These are phyloP conservation scores for Hypoxylon sp. DNA, from an alignment of 2,329 filamentous ascomycete species.

Conservation along the genomic window DNA sequence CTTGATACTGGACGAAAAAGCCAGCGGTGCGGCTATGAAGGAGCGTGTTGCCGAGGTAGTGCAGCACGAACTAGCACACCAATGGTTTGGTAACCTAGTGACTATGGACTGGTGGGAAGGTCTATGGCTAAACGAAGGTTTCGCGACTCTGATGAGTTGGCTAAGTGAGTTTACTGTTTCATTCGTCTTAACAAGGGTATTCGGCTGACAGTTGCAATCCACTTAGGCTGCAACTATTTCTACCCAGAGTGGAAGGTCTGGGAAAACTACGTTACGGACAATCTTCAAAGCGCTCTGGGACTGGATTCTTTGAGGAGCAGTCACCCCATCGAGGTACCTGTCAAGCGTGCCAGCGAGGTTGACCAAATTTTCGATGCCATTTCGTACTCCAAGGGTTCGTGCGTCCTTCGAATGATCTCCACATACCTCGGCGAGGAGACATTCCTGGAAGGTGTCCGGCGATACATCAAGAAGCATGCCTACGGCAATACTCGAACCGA, in stretches of 20 bases:
- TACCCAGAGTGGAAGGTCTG: constrained; percentile 99
- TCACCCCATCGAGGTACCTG: constrained; percentile 94
- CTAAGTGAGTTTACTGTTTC: constrained; percentile 46
- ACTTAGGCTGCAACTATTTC: constrained; percentile 86
- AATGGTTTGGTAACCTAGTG: constrained; percentile 97
- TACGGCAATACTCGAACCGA: constrained; percentile 93
- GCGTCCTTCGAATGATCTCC: constrained; percentile 95
- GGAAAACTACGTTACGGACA: constrained; percentile 94
- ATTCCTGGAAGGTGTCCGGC: constrained; percentile 90
- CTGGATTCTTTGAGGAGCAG: constrained; percentile 93
- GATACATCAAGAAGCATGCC: constrained; percentile 95
- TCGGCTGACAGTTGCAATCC: constrained; percentile 48
- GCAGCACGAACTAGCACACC: constrained; percentile 95
- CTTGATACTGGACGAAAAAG: constrained; percentile 89
- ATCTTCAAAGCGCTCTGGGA: constrained; percentile 84
- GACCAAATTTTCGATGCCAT: constrained; percentile 99
- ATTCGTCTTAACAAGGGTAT: constrained; percentile 13
- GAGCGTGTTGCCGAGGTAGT: constrained; percentile 95
- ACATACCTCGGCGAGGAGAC: constrained; percentile 91
- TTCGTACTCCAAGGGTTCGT: constrained; percentile 96
- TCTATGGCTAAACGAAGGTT: constrained; percentile 94
- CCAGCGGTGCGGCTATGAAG: constrained; percentile 86
- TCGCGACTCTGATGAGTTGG: constrained; percentile 93
- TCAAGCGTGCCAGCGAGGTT: constrained; percentile 94
- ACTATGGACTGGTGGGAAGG: constrained; percentile 99